Conservation (phyloP, 139 green algal genomes). For the Chlamydomonas eustigma region DNA sequence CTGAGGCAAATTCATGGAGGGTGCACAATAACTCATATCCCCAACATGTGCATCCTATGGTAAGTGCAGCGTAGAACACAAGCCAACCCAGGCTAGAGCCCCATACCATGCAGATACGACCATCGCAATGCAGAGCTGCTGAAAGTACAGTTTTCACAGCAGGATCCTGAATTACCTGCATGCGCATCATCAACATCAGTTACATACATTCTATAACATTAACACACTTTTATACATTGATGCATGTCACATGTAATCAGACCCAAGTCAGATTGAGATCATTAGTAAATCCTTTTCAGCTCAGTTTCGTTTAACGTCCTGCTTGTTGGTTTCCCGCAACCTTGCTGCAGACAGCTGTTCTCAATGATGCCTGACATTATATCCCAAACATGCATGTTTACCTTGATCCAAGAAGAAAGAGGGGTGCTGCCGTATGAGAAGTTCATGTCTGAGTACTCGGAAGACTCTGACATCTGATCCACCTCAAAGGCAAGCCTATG, state of each 20-base stretch:
- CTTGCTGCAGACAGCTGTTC: no score
- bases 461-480: not conserved
- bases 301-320: no score
- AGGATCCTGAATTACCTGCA: not conserved
- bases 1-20: not conserved
- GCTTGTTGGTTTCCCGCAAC: no score
- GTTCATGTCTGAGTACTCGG: not conserved
- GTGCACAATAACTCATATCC: not conserved
- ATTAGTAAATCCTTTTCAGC: no score
- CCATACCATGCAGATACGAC: not conserved
- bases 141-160: not conserved
- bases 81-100: not conserved
- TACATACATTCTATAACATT: no score
- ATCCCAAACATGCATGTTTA: no score
- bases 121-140: not conserved
- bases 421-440: not conserved
- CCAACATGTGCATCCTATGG: not conserved
- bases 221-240: no score
- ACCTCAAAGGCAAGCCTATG: not conserved
- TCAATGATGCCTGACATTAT: no score
- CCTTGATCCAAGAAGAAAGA: not conserved
- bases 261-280: no score
- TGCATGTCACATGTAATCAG: no score
- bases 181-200: no score
- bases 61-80: not conserved